A percentile compares a stretch with the other conserved stretches of the same genome.
These are phyloP conservation scores for Malbranchea zuffiana DNA, from an alignment of 2,329 filamentous ascomycete genomes.

Conservation along the genomic window DNA sequence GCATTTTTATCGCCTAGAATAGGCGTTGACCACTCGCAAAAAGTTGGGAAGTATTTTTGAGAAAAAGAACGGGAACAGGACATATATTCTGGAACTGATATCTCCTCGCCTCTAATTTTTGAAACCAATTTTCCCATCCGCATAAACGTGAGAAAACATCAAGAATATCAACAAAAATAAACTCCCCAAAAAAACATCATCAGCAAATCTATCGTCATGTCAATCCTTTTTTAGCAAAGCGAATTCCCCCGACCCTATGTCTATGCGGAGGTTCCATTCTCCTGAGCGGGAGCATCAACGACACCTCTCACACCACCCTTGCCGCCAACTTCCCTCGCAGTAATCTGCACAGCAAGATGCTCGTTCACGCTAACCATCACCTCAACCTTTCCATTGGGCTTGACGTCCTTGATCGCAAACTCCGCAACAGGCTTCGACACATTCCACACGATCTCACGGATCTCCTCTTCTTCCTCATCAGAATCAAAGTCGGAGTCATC, in stretches of 20 bases:
- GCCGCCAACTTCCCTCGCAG: conserved; percentile 73
- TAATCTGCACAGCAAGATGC: conserved; percentile 69
- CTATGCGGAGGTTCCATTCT: conserved; percentile 24
- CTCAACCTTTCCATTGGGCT: conserved; percentile 85
- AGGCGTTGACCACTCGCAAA: no score
- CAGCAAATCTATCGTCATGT: background rate
- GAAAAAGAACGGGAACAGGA: no score
- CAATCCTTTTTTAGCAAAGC: no score
- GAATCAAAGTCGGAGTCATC: conserved; percentile 52
- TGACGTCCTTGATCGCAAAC: conserved; percentile 68
- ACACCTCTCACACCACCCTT: conserved; percentile 70
- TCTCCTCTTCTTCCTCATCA: conserved; percentile 70
- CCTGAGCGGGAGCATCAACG: conserved; percentile 33
- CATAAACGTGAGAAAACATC: no score
- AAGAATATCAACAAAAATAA: background rate
- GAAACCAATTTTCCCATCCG: no score
- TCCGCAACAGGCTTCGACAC: conserved; percentile 72
- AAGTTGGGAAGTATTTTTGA: no score
- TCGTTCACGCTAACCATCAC: conserved; percentile 78
- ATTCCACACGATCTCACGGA: conserved; percentile 87
- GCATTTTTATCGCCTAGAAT: no score
- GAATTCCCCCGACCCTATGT: conserved; percentile 5
- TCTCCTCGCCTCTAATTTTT: no score
- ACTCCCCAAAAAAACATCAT: background rate
- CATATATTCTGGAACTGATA: no score